These are phyloP conservation scores for Vanrija sp. DNA, from an alignment of 1,284 basidiomycete genomes.

Conservation along the genomic window DNA sequence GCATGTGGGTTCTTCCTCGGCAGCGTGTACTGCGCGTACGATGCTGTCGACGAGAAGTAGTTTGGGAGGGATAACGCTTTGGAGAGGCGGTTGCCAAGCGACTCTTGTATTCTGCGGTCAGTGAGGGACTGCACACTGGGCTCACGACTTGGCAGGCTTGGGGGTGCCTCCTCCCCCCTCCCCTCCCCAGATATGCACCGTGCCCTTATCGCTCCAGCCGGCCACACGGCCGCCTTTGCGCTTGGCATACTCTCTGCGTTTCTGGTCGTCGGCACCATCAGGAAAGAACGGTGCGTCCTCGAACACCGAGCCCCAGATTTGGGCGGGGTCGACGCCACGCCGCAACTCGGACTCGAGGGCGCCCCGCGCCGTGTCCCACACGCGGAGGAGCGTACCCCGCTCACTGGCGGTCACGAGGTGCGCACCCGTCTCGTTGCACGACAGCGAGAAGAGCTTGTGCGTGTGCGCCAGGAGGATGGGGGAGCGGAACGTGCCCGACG, in stretches of 20 bases:
- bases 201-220: conserved; percentile 88
- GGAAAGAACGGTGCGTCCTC: conserved; percentile 19
- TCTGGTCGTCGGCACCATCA: conserved; percentile 53
- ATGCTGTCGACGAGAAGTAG: conserved; percentile 91
- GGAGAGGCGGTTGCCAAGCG: conserved; percentile 67
- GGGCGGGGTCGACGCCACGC: conserved; percentile 82
- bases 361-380: conserved; percentile 78
- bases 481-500: conserved; percentile 35
- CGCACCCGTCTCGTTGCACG: conserved; percentile 71
- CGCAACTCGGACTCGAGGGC: conserved; percentile 76
- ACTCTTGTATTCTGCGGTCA: conserved; percentile 34
- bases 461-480: conserved; percentile 83
- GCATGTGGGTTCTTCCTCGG: conserved; percentile 55
- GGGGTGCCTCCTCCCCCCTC: neutral
- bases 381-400: conserved; percentile 78
- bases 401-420: conserved; percentile 80
- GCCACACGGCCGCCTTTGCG: conserved; percentile 31
- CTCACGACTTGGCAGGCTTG: neutral
- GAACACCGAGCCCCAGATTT: conserved; percentile 76
- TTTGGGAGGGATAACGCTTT: conserved; percentile 79
- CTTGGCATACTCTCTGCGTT: conserved; percentile 59
- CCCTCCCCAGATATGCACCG: conserved; percentile 74
- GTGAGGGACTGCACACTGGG: conserved; percentile 5
- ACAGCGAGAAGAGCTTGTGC: conserved; percentile 70
- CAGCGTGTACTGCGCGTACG: conserved; percentile 86